These are phyloP conservation scores for Tolypocladium cylindrosporum DNA, from an alignment of 2,329 filamentous ascomycete species.

Conservation along the genomic window DNA sequence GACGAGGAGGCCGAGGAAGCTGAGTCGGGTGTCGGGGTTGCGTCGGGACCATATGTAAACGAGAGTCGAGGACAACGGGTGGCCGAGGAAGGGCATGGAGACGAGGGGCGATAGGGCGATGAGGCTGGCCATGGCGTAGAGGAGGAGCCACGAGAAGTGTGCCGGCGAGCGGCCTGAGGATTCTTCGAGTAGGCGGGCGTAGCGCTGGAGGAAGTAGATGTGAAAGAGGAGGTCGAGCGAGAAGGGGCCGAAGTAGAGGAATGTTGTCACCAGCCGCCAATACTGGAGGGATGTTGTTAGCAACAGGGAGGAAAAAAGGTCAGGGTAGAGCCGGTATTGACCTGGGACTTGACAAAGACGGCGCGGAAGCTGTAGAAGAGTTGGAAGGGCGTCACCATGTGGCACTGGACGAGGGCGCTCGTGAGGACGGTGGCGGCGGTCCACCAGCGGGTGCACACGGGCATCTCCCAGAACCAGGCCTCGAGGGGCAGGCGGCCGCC, in stretches of 20 bases:
- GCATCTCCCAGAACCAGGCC: conserved; percentile 99
- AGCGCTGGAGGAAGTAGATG: conserved; percentile 95
- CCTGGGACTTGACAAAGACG: conserved; percentile 87
- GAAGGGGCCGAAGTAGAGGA: conserved; percentile 93
- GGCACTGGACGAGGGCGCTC: conserved; percentile 84
- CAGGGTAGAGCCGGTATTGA: conserved; percentile 24
- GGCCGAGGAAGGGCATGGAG: conserved; percentile 89
- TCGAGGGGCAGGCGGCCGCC: conserved; percentile 69
- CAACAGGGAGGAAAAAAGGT: too few relatives aligned
- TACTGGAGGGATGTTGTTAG: conserved; percentile 56
- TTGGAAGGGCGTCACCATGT: conserved; percentile 86
- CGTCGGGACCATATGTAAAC: conserved; percentile 97
- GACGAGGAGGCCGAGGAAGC: conserved; percentile 77
- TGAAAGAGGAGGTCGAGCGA: conserved; percentile 93
- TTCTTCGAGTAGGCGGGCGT: conserved; percentile 90
- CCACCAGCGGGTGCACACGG: conserved; percentile 92
- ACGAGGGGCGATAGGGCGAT: conserved; percentile 77
- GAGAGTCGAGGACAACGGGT: conserved; percentile 80
- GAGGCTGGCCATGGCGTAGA: conserved; percentile 74
- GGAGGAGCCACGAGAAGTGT: conserved; percentile 87
- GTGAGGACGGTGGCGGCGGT: conserved; percentile 84
- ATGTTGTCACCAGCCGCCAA: conserved; percentile 92
- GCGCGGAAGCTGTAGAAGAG: conserved; percentile 93
- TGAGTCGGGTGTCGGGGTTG: conserved; percentile 84
- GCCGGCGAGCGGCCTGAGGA: conserved; percentile 85